A percentile compares a stretch with the other conserved stretches of the same genome.
These are phyloP conservation scores for Naematelia encephala DNA, from an alignment of 768 basidiomycete species.

Conservation along the genomic window DNA sequence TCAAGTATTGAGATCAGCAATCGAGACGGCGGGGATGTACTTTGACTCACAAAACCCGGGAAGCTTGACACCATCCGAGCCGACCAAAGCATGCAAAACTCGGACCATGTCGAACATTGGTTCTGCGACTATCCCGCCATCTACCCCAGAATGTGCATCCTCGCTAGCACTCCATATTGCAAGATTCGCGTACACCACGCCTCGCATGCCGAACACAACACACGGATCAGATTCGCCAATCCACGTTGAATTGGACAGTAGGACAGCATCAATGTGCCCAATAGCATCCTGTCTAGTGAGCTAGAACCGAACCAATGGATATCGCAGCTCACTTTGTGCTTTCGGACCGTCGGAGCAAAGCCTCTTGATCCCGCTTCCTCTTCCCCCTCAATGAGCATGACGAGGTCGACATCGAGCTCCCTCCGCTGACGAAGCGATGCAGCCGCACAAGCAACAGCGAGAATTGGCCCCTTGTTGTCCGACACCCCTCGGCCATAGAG, in stretches of 20 bases:
- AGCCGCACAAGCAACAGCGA: conserved; percentile 85
- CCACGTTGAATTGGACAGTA: conserved; percentile 87
- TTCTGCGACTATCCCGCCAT: conserved; percentile 81
- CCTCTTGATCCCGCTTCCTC: conserved; percentile 92
- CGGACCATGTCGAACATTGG: conserved; percentile 93
- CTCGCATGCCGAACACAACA: conserved; percentile 89
- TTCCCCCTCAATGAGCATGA: conserved; percentile 92
- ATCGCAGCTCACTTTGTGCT: conserved; percentile 62
- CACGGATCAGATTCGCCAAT: conserved; percentile 88
- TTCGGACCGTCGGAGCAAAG: conserved; percentile 70
- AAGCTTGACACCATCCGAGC: conserved; percentile 62
- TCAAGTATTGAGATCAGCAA: conserved; percentile 4
- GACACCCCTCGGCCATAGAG: conserved; percentile 61
- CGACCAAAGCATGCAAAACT: conserved; percentile 68
- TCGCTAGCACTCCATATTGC: conserved; percentile 70
- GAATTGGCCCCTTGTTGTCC: conserved; percentile 93
- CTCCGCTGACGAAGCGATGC: conserved; percentile 71
- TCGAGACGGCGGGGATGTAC: neutral
- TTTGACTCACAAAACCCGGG: conserved; percentile 75
- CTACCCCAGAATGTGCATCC: conserved; percentile 89
- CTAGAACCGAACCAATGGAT: neutral
- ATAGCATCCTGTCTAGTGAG: conserved; percentile 65
- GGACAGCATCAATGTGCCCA: conserved; percentile 80
- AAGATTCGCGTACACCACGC: conserved; percentile 83
- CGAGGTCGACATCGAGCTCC: conserved; percentile 76